Percentiles rank a stretch among this genome's conserved stretches.
These are phyloP conservation scores for Aureobasidium uvarum DNA, from an alignment of 2,329 filamentous ascomycete genomes.

Conservation along the genomic window DNA sequence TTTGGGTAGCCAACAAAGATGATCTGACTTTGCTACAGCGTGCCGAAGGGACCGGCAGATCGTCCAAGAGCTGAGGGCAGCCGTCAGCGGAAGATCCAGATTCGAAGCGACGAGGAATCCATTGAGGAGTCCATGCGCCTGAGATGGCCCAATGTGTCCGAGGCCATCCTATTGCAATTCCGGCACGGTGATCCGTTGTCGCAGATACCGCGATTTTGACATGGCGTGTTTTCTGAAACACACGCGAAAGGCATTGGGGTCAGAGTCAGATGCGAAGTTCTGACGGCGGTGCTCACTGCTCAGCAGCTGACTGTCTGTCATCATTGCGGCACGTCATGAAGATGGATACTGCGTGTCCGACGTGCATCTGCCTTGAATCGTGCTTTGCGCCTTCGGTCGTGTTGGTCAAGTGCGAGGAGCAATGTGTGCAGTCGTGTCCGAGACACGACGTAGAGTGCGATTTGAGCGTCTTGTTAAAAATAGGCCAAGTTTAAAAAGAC, in stretches of 20 bases:
- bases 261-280: neutral
- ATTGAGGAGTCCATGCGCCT: neutral
- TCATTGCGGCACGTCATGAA: slow-evolving; percentile 5
- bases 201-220: slow-evolving; percentile 3
- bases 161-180: slow-evolving; percentile 10
- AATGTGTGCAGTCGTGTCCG: neutral
- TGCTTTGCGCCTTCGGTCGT: neutral
- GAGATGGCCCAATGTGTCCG: slow-evolving; percentile 8
- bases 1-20: neutral
- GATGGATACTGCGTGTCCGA: neutral
- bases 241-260: neutral
- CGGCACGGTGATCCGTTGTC: slow-evolving; percentile 21
- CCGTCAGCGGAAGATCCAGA: neutral
- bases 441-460: neutral
- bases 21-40: neutral
- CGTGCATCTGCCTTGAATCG: neutral
- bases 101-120: neutral
- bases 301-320: slow-evolving; percentile 8
- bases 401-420: neutral
- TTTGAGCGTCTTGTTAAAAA: slow-evolving; percentile 11
- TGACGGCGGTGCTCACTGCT: neutral
- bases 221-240: slow-evolving; percentile 13
- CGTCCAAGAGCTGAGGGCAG: neutral
- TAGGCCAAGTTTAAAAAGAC: neutral
- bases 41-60: slow-evolving; percentile 15